Evolutionary conservation across 148 eudicot genomes (phyloP), one percentile per base, ranked within the genome.

Genomic region (Salicornia ramosissima): DNA sequence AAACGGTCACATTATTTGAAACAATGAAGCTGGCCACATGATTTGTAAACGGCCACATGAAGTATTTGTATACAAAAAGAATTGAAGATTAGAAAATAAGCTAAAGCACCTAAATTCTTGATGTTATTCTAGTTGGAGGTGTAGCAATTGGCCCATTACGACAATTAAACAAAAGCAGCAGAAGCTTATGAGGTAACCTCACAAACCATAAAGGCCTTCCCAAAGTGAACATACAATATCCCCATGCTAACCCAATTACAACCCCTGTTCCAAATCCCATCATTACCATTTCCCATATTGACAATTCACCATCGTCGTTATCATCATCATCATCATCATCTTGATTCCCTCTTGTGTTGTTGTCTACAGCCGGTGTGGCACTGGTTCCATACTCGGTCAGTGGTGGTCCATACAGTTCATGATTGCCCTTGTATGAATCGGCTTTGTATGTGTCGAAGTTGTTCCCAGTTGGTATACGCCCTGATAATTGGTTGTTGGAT

Each of bases 391-490:
- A 74, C 26, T 57, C 64, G 2, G 71, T 18, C 61, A 75, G 53
- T 34, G 79, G 78, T 24, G 46, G 26, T 25, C 80, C 78, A 34
- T 78, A 80, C 33, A 81, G 68, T 22, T 45, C 74, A 5, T 33
- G 22, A 56, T 81, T 81, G 8, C 74, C 74, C 15, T 24, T 21
- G 28, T 61, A 80, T 16, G 80, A 80, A 22, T 14, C n/a, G 7
- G 15, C 43, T 53, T 2, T 29, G 47, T 67, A 74, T 1, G 81
- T 77, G 13, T n/a, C 43, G 50, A 77, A 78, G 16, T 81, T 74
- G 4, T 28, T 25, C 9, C 75, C 65, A 0, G 6, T 19, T 29
- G 84, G 84, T 26, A 78, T 75, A 3, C 25, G 22, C 11, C 78
- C 75, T 15, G 2, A 31, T 11, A 80, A 56, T 6, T 61, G 50